Evolutionary conservation across 805 yeast genomes (phyloP).

Genomic region (Candida rishiriensis): DNA sequence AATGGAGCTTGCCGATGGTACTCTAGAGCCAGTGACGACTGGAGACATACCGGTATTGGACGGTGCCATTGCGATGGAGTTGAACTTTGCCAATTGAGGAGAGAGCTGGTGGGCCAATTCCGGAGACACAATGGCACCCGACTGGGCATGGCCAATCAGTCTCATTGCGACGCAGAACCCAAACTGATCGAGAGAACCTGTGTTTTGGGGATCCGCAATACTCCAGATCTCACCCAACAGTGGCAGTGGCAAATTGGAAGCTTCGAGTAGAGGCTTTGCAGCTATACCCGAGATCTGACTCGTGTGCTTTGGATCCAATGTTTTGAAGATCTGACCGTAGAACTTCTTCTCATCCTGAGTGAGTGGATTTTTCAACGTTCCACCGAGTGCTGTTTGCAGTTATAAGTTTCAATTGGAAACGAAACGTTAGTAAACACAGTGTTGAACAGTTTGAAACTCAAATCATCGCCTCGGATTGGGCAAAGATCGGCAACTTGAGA

Average conservation of each 20-base stretch:
- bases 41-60: conserved; percentile 30
- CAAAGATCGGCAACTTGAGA: not conserved
- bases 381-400: conserved; percentile 3
- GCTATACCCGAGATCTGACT: conserved; percentile 88
- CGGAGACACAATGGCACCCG: conserved; percentile 53
- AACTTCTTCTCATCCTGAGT: conserved; percentile 73
- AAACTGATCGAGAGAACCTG: conserved; percentile 75
- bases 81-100: conserved; percentile 57
- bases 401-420: no score
- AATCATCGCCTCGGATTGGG: not conserved
- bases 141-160: conserved; percentile 81
- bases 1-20: conserved; percentile 30
- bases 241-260: conserved; percentile 75
- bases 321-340: conserved; percentile 71
- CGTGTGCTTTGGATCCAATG: conserved; percentile 71
- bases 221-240: conserved; percentile 91
- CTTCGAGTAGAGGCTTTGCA: conserved; percentile 78
- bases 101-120: conserved; percentile 51
- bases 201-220: conserved; percentile 81
- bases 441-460: no score
- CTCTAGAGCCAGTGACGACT: conserved; percentile 28
- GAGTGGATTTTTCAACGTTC: conserved; percentile 32
- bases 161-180: conserved; percentile 87
- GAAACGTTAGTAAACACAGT: not conserved
- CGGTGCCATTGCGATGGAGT: conserved; percentile 30